Percentiles rank a stretch among this genome's conserved stretches.
phyloP scores from a whole-genome alignment of 1,284 basidiomycete species.

The Cryptococcus sp. region DNA sequence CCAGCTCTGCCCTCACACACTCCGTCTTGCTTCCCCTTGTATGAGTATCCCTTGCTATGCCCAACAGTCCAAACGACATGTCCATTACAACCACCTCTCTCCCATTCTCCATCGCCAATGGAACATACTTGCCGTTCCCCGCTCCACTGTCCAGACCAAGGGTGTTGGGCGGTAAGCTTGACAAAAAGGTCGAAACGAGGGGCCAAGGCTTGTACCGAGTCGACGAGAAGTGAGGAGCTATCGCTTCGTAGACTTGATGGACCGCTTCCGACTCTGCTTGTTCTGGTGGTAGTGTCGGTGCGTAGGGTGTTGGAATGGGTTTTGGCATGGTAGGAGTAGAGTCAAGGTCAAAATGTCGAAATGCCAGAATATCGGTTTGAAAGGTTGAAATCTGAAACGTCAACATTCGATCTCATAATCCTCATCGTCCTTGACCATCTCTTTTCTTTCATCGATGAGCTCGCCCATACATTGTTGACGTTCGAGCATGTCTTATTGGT shows the following conservation, averaged over 20 bases:
- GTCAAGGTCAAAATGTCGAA: too few relatives aligned
- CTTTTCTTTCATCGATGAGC: too few relatives aligned
- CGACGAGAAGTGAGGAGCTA: conserved; percentile 85
- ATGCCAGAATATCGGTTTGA: too few relatives aligned
- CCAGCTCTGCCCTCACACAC: conserved; percentile 59
- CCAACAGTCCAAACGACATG: conserved; percentile 68
- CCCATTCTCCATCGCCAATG: conserved; percentile 26
- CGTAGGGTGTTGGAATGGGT: conserved; percentile 22
- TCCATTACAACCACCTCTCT: conserved; percentile 69
- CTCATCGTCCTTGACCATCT: too few relatives aligned
- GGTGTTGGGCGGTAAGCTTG: conserved; percentile 65
- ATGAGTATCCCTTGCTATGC: conserved; percentile 55
- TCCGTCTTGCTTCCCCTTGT: conserved; percentile 14
- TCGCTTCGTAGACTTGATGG: conserved; percentile 81
- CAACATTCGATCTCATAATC: too few relatives aligned
- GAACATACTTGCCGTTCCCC: conserved; percentile 95
- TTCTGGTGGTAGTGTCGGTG: conserved; percentile 12
- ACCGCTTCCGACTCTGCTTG: conserved; percentile 49
- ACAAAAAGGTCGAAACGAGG: conserved; percentile 75
- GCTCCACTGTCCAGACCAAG: conserved; percentile 92
- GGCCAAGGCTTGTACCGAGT: conserved; percentile 99
- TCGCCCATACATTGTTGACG: too few relatives aligned
- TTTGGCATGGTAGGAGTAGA: conserved; percentile 13
- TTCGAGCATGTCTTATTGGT: too few relatives aligned
- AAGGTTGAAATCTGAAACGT: too few relatives aligned